Evolutionary conservation across 345 rosid species (phyloP).

Genomic region (Eucalyptus shirleyi): DNA sequence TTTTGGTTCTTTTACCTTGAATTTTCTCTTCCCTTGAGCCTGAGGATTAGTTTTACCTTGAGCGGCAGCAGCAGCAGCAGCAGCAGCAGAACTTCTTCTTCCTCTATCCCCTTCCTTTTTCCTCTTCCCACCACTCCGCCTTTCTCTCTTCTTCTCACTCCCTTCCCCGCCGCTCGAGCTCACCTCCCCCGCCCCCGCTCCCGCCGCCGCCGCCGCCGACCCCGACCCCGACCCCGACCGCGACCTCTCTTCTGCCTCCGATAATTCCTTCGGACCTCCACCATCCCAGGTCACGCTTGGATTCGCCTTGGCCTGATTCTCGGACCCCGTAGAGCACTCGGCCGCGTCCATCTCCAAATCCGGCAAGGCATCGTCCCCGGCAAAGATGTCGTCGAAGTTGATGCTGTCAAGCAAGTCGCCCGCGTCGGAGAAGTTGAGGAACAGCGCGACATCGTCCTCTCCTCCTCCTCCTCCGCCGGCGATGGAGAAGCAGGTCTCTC

Average conservation of each 20-base stretch:
- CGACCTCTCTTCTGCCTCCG: neutral
- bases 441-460: neutral
- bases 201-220: neutral
- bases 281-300: neutral
- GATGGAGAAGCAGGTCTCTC: neutral
- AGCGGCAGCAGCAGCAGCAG: neutral
- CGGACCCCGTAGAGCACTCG: constrained; percentile 40
- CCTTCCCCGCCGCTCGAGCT: neutral
- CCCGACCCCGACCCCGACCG: neutral
- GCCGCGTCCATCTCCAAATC: constrained; percentile 60
- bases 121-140: neutral
- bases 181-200: neutral
- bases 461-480: neutral
- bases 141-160: neutral
- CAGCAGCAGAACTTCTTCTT: neutral
- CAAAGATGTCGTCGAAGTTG: constrained; percentile 68
- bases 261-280: neutral
- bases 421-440: constrained; percentile 38
- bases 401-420: constrained; percentile 37
- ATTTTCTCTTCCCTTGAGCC: constrained; percentile 13
- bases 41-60: neutral
- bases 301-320: constrained; percentile 25
- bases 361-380: constrained; percentile 38
- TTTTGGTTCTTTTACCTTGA: constrained; percentile 23
- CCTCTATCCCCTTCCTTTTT: neutral